These are phyloP conservation scores for Citrus sp. DNA, from an alignment of 345 rosid genomes.

Conservation along the genomic window DNA sequence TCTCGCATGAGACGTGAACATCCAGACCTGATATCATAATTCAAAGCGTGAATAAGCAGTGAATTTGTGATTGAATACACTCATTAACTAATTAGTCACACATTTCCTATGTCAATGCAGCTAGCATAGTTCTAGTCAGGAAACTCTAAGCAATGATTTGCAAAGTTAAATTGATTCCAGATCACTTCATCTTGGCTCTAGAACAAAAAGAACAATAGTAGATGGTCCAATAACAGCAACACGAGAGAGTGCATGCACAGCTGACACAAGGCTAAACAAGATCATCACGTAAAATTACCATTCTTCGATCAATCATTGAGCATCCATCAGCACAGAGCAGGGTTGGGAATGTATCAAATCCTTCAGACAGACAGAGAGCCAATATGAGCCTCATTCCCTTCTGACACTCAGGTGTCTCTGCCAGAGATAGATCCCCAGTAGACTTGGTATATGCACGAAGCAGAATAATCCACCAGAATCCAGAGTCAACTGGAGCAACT, in stretches of 20 bases:
- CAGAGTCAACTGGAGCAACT: conserved; percentile 84
- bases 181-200: not conserved
- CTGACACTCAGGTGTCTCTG: conserved; percentile 71
- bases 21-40: not conserved
- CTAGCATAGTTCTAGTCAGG: not conserved
- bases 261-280: not conserved
- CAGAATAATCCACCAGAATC: conserved; percentile 86
- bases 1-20: not conserved
- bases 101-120: not conserved
- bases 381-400: conserved; percentile 71
- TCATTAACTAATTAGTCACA: not conserved
- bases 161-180: not conserved
- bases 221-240: not conserved
- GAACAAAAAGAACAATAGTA: not conserved
- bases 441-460: conserved; percentile 83
- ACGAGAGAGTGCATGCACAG: not conserved
- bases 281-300: conserved; percentile 39
- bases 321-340: conserved; percentile 77
- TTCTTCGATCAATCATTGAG: conserved; percentile 81
- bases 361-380: conserved; percentile 64
- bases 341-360: conserved; percentile 78
- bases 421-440: conserved; percentile 55
- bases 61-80: not conserved
- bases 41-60: not conserved
- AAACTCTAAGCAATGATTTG: not conserved